Evolutionary conservation across 176 grass and related monocot species (phyloP), one percentile per base, ranked within the genome.

Genomic region (Musa itinerans): DNA sequence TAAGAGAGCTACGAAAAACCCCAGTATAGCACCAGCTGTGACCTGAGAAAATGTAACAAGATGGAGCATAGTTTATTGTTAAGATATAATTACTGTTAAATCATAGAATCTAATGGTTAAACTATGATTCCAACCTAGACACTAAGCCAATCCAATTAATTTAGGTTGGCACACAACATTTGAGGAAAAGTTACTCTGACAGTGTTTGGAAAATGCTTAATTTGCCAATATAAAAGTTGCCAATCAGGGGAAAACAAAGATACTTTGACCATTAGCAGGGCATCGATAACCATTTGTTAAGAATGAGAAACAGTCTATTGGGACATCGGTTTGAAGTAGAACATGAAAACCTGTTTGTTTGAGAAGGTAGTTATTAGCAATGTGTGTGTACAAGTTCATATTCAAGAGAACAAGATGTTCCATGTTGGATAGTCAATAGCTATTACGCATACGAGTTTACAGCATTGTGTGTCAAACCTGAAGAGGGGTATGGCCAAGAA

Each of bases 401-500:
- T 65, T 23, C 9, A 65, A 65, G 63, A 27, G 23, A 3, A 65
- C 24, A 27, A 27, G 63, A 27, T 26, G 11, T 26, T 26, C 12
- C 21, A 26, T 10, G 63, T 13, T 65, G 63, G 9, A 65, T 11
- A 0, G 26, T 65, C 10, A 26, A 43, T 0, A 65, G 23, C 11
- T 13, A 65, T 65, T 65, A 26, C 3, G 4, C 21, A 13, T 26
- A 65, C 21, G 5, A 65, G 23, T 27, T 65, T 65, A 65, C 63
- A 26, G 21, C 17, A 63, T 9, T 2, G 26, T 20, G 57, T 26
- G 25, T 65, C 79, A 27, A 92, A 96, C 93, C 93, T 96, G 93
- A 69, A 81, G 52, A 51, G 89, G 93, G 0, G 93, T 96, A 74
- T 96, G 89, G 26, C 93, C 89, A 17, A 96, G 78, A 55, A 92